Evolutionary conservation across 768 basidiomycete species (phyloP).

Genomic region (Leccinellum albellum): DNA sequence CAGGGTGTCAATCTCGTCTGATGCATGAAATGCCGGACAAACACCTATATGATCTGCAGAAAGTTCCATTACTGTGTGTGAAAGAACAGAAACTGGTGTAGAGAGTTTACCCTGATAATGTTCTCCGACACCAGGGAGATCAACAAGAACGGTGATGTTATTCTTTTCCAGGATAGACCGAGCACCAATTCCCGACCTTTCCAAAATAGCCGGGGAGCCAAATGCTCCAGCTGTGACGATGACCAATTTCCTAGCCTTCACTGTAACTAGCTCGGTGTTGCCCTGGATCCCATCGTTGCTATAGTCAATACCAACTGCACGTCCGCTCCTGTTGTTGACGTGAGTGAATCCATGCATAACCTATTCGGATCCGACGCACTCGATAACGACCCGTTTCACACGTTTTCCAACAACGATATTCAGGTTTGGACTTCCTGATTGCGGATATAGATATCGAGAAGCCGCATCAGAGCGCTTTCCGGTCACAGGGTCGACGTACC

Average conservation of each 20-base stretch:
- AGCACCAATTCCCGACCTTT: constrained; percentile 67
- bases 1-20: constrained; percentile 44
- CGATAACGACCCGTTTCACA: not conserved
- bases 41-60: constrained; percentile 28
- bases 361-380: not conserved
- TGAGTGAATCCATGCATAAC: not conserved
- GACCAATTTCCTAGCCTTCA: constrained; percentile 35
- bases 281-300: constrained; percentile 17
- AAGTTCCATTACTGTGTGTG: not conserved
- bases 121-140: not conserved
- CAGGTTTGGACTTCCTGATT: constrained; percentile 26
- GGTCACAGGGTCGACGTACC: constrained; percentile 50
- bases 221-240: constrained; percentile 51
- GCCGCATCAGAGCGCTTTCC: constrained; percentile 28
- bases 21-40: constrained; percentile 35
- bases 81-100: not conserved
- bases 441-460: constrained; percentile 36
- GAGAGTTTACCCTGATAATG: constrained; percentile 39
- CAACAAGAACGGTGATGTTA: constrained; percentile 37
- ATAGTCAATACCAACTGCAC: constrained; percentile 37
- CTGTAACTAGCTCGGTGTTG: constrained; percentile 8
- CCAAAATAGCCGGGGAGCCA: constrained; percentile 52
- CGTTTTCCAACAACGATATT: constrained; percentile 26
- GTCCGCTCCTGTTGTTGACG: constrained; percentile 22
- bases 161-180: constrained; percentile 41